Base-by-base conservation (phyloP, 2,329 filamentous ascomycete species). In the Pestalotiopsis sp. region DNA sequence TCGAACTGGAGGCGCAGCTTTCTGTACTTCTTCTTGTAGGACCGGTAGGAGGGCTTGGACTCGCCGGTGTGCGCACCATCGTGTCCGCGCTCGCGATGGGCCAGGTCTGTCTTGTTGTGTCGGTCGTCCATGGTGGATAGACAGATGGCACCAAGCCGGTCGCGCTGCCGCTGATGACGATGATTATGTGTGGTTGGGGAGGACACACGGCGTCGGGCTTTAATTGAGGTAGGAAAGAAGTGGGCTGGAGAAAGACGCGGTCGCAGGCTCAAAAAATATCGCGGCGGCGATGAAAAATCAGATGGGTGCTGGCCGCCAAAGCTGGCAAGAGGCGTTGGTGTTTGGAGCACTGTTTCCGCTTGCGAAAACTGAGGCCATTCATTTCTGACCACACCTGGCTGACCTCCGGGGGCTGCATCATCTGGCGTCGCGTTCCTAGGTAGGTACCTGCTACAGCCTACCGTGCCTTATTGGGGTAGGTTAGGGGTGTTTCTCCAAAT, bases 1-100 rank as follows among this genome's bases (percentile, higher is more conserved):
- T 96, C 92, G 77, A 96, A 97, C 36, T 86, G 85, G 78, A 92
- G 86, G 81, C 92, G 91, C 90, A 96, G 93, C 86, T 97, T 97
- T 75, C 92, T 92, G 80, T 97, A 99, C 85, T 99, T 99, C 83
- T 97, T 97, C 87, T 93, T 94, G 86, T 87, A 92, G 59, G 89
- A 92, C 77, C 89, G 91, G 80, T 91, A 89, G 3, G 83, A 87
- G 75, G 82, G 84, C 80, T 83, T 86, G 68, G 79, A 76, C 74
- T 85, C 83, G 68, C 74, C 76, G 76, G 78, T 79, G 41, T 75
- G 75, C 25, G 73, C 71, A 66, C 80, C 78, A 9, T 76, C 78
- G 52, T 75, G 75, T 36, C 77, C 74, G 60, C 77, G 74, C 59
- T 84, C 83, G 64, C 73, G 72, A 12, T 72, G 64, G 64, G 74